Percentiles rank a stretch among this genome's conserved stretches.
Conservation (phyloP, 2,329 filamentous ascomycete species). For the Paraphaeosphaeria minitans region DNA sequence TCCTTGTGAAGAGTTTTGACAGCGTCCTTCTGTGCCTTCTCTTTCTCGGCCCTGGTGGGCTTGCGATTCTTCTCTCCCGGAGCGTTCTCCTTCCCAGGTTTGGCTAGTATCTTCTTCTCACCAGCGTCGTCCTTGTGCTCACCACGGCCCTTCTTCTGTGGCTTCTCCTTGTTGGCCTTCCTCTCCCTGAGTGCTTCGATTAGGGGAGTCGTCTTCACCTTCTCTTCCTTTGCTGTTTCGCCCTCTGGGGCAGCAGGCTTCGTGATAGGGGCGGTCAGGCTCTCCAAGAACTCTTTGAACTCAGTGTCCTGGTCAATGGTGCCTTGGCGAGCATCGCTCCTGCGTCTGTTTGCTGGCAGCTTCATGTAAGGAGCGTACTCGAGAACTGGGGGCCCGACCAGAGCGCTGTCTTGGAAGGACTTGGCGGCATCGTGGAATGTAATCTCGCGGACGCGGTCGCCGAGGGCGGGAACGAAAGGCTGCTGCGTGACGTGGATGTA, state of each 20-base stretch:
- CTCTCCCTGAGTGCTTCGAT: conserved; percentile 91
- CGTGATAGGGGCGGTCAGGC: conserved; percentile 74
- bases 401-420: conserved; percentile 70
- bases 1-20: conserved; percentile 63
- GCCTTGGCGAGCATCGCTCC: conserved; percentile 83
- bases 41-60: conserved; percentile 58
- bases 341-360: conserved; percentile 73
- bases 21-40: conserved; percentile 68
- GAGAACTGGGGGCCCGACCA: conserved; percentile 78
- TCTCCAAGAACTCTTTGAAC: conserved; percentile 91
- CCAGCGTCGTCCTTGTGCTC: conserved; percentile 68
- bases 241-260: conserved; percentile 61
- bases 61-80: conserved; percentile 48
- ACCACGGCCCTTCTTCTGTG: conserved; percentile 60
- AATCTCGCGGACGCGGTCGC: conserved; percentile 70
- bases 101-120: conserved; percentile 45
- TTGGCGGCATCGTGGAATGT: conserved; percentile 83
- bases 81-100: conserved; percentile 41
- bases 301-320: conserved; percentile 97
- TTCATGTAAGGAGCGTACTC: conserved; percentile 87
- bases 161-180: conserved; percentile 74
- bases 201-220: conserved; percentile 81
- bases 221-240: conserved; percentile 60
- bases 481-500: conserved; percentile 82
- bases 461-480: conserved; percentile 69